A percentile compares a stretch with the other conserved stretches of the same genome.
Conservation (phyloP, 2,329 filamentous ascomycete genomes). For the Monilinia polystroma region DNA sequence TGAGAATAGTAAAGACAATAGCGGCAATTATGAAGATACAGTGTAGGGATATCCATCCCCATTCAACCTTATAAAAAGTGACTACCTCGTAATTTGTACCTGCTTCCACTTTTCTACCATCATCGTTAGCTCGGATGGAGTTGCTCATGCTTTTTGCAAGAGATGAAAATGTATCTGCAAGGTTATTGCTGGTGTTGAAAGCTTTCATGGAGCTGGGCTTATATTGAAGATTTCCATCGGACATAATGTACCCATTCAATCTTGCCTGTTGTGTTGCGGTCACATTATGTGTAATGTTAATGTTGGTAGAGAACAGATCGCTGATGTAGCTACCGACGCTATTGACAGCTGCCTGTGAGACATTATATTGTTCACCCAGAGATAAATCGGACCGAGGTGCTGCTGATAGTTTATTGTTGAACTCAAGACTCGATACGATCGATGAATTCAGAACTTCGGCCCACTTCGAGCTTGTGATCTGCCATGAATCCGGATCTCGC, state of each 20-base stretch:
- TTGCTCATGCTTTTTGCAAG: constrained; percentile 17
- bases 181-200: constrained; percentile 7
- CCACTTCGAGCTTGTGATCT: constrained; percentile 12
- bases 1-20: neutral
- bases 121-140: constrained; percentile 11
- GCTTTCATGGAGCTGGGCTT: constrained; percentile 16
- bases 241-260: constrained; percentile 17
- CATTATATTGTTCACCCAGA: constrained; percentile 1
- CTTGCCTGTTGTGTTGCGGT: constrained; percentile 14
- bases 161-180: constrained; percentile 8
- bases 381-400: constrained; percentile 13
- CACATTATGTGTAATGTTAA: constrained; percentile 7
- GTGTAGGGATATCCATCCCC: constrained; percentile 14
- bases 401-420: constrained; percentile 2
- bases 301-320: neutral
- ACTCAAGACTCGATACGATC: constrained; percentile 10
- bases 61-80: constrained; percentile 5
- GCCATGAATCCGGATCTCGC: constrained; percentile 16
- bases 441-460: constrained; percentile 11
- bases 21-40: constrained; percentile 9
- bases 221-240: constrained; percentile 1
- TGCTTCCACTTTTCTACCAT: neutral
- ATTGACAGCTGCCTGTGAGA: constrained; percentile 6
- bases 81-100: neutral
- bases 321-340: constrained; percentile 8